Conservation (phyloP, 2,329 filamentous ascomycete genomes). For the Cylindrodendrum hubeiense region DNA sequence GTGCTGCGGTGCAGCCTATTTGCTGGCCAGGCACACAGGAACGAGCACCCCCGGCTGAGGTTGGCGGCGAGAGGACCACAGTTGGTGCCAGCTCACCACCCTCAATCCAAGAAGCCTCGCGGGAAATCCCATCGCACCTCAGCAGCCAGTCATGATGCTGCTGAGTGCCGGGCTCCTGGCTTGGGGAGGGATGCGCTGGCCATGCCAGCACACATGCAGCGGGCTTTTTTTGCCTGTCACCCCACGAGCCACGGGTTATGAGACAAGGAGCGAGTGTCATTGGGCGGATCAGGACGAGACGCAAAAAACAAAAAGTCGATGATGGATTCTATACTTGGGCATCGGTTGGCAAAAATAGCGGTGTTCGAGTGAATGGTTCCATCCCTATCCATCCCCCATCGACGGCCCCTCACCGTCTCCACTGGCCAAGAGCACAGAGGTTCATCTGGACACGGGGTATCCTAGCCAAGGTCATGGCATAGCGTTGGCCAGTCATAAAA, state of each 20-base stretch:
- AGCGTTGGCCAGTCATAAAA: constrained; percentile 2
- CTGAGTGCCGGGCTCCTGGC: constrained; percentile 25
- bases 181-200: constrained; percentile 44
- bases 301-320: neutral
- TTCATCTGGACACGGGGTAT: constrained; percentile 28
- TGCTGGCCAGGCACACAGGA: constrained; percentile 5
- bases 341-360: constrained; percentile 19
- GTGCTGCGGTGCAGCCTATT: neutral
- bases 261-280: constrained; percentile 15
- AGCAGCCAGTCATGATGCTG: constrained; percentile 29
- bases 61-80: constrained; percentile 12
- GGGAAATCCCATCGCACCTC: constrained; percentile 2
- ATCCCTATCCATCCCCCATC: constrained; percentile 3
- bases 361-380: constrained; percentile 8
- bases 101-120: constrained; percentile 31
- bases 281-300: constrained; percentile 14
- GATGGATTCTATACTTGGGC: constrained; percentile 17
- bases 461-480: constrained; percentile 9
- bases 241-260: constrained; percentile 20
- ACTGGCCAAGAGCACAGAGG: neutral
- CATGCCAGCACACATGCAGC: constrained; percentile 42
- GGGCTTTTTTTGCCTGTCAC: constrained; percentile 4
- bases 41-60: constrained; percentile 9
- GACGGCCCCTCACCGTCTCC: constrained; percentile 1
- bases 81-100: constrained; percentile 41